Evolutionary conservation across 1,139 yeast genomes (phyloP).

Genomic region (Suhomyces choctaworum): DNA sequence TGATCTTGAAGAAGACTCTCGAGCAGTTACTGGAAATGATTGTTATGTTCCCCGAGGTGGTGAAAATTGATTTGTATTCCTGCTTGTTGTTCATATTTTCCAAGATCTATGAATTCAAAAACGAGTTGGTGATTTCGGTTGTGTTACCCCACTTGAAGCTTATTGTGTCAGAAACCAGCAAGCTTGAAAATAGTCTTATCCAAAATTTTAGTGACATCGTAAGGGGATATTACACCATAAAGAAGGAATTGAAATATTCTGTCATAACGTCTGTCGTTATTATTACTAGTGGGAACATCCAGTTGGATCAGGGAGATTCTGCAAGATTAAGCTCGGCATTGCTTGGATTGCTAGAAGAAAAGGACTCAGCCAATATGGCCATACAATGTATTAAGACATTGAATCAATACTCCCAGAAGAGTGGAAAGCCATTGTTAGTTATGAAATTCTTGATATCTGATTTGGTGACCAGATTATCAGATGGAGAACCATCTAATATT

Average conservation of each 20-base stretch:
- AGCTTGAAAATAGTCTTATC: constrained; percentile 29
- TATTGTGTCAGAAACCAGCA: constrained; percentile 35
- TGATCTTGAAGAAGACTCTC: constrained; percentile 54
- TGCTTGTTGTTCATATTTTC: constrained; percentile 68
- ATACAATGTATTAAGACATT: constrained; percentile 61
- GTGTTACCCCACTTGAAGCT: constrained; percentile 60
- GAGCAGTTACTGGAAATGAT: constrained; percentile 63
- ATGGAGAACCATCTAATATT: constrained; percentile 14
- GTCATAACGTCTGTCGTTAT: constrained; percentile 61
- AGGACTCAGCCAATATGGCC: constrained; percentile 42
- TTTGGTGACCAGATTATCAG: constrained; percentile 24
- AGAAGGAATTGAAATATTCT: constrained; percentile 36
- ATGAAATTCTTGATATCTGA: constrained; percentile 34
- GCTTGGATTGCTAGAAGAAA: constrained; percentile 33
- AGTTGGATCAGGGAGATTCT: constrained; percentile 39
- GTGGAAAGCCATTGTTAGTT: constrained; percentile 25
- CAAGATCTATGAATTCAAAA: constrained; percentile 53
- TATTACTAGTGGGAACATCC: constrained; percentile 52
- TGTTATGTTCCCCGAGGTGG: constrained; percentile 62
- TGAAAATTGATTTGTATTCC: constrained; percentile 67
- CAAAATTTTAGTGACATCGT: constrained; percentile 41
- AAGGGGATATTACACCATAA: constrained; percentile 27
- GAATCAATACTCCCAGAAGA: constrained; percentile 40
- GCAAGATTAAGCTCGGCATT: constrained; percentile 30
- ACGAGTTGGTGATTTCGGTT: constrained; percentile 49